Conservation (phyloP, 805 yeast genomes). For the Wickerhamiella kurtzmanii region DNA sequence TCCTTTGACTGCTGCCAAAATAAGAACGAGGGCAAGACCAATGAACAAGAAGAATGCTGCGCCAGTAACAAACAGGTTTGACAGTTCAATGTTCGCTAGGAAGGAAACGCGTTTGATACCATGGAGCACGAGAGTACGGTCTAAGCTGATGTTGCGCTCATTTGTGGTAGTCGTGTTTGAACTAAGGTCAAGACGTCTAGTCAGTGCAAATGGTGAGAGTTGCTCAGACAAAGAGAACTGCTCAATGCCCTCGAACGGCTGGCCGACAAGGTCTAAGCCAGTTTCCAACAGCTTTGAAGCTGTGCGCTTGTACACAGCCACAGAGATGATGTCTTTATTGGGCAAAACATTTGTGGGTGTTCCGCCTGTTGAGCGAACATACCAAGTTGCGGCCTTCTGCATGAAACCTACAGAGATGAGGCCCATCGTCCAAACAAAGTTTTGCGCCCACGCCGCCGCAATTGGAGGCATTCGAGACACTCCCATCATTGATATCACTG, state of each 20-base stretch:
- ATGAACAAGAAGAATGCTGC: slow-evolving; percentile 68
- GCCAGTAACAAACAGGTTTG: slow-evolving; percentile 76
- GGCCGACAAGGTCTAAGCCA: not conserved
- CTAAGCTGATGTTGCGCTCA: slow-evolving; percentile 47
- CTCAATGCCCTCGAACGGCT: not conserved
- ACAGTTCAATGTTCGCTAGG: slow-evolving; percentile 71
- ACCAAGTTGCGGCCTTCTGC: slow-evolving; percentile 34
- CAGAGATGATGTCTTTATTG: slow-evolving; percentile 51
- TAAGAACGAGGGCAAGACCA: slow-evolving; percentile 46
- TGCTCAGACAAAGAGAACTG: not conserved
- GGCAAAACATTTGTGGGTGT: slow-evolving; percentile 59
- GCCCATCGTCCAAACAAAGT: slow-evolving; percentile 94
- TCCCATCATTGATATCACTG: slow-evolving; percentile 90
- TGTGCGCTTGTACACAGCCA: slow-evolving; percentile 53
- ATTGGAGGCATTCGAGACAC: slow-evolving; percentile 88
- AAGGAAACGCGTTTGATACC: slow-evolving; percentile 89
- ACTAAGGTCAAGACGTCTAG: slow-evolving; percentile 5
- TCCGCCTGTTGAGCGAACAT: slow-evolving; percentile 63
- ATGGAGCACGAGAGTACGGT: slow-evolving; percentile 66
- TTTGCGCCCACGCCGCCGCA: slow-evolving; percentile 96
- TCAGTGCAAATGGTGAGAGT: not conserved
- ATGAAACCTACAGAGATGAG: slow-evolving; percentile 62
- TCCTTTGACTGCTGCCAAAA: slow-evolving; percentile 54
- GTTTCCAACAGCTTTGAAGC: not conserved
- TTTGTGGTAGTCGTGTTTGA: slow-evolving; percentile 21